A percentile compares a stretch with the other conserved stretches of the same genome.
Conservation (phyloP, 2,329 filamentous ascomycete species). For the Cladosporium sphaerospermum region DNA sequence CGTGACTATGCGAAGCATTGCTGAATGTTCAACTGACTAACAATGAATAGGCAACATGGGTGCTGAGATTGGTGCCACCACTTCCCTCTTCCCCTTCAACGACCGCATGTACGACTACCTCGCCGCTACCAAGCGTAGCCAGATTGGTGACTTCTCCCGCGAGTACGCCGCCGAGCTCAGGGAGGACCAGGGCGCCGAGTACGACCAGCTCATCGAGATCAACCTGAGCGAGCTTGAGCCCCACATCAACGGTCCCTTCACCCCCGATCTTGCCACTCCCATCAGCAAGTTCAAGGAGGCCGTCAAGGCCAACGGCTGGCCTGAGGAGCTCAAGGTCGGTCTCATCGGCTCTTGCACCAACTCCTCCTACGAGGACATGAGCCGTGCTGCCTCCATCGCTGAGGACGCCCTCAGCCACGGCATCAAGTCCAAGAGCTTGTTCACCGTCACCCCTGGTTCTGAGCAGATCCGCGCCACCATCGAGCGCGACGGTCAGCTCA, state of each 20-base stretch:
- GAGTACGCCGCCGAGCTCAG: conserved; percentile 77
- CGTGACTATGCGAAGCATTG: conserved; percentile 30
- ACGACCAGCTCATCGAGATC: conserved; percentile 93
- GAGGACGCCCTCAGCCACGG: conserved; percentile 87
- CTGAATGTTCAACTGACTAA: neutral
- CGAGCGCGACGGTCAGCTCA: conserved; percentile 52
- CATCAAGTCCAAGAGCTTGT: conserved; percentile 85
- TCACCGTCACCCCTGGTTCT: conserved; percentile 92
- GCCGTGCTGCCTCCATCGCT: conserved; percentile 83
- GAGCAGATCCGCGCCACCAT: conserved; percentile 96
- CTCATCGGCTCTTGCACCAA: conserved; percentile 99
- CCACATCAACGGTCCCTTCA: conserved; percentile 98
- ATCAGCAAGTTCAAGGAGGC: conserved; percentile 96
- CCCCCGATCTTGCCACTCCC: conserved; percentile 92
- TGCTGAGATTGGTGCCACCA: conserved; percentile 76
- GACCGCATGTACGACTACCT: conserved; percentile 98
- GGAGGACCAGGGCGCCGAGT: conserved; percentile 84
- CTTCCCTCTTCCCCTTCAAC: conserved; percentile 95
- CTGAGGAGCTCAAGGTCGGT: conserved; percentile 91
- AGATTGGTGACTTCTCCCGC: conserved; percentile 86
- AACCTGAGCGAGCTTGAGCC: conserved; percentile 93
- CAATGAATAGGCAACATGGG: conserved; percentile 21
- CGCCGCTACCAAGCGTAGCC: conserved; percentile 77
- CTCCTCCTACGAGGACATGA: conserved; percentile 85
- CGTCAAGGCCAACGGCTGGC: conserved; percentile 92